These are phyloP conservation scores for Rubia yunnanensis DNA, from an alignment of 257 asterid genomes.

Conservation along the genomic window DNA sequence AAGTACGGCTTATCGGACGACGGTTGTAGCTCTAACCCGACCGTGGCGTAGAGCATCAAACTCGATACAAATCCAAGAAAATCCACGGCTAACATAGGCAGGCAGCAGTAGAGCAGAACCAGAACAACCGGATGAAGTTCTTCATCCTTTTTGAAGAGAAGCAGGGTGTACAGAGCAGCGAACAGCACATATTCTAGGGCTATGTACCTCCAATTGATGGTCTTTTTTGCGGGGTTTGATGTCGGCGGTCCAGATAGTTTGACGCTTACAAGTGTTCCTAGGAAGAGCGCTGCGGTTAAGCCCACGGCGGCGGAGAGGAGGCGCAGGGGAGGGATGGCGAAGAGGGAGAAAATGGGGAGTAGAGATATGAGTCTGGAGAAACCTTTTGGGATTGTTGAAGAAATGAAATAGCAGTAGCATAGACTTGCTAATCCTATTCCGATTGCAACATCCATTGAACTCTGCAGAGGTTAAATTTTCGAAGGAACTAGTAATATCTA, in stretches of 20 bases:
- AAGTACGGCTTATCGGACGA: slow-evolving; percentile 58
- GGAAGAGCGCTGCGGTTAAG: slow-evolving; percentile 27
- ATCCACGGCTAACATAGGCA: slow-evolving; percentile 34
- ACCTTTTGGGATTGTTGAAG: slow-evolving; percentile 28
- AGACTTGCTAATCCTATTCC: slow-evolving; percentile 22
- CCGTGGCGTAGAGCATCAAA: slow-evolving; percentile 21
- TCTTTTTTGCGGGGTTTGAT: slow-evolving; percentile 27
- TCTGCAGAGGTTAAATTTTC: background rate
- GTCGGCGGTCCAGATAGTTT: slow-evolving; percentile 53
- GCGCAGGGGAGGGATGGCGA: slow-evolving; percentile 11
- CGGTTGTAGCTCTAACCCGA: slow-evolving; percentile 50
- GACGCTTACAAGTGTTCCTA: slow-evolving; percentile 53
- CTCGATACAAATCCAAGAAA: slow-evolving; percentile 18
- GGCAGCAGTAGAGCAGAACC: slow-evolving; percentile 12
- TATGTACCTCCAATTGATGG: slow-evolving; percentile 21
- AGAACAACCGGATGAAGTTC: slow-evolving; percentile 2
- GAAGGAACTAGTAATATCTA: background rate
- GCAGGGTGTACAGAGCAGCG: slow-evolving; percentile 1
- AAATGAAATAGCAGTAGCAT: slow-evolving; percentile 37
- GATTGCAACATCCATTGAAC: slow-evolving; percentile 29
- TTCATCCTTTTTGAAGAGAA: slow-evolving; percentile 6
- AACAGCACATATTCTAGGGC: slow-evolving; percentile 25
- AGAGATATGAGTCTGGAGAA: slow-evolving; percentile 15
- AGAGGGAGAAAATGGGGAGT: slow-evolving; percentile 18
- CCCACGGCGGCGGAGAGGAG: slow-evolving; percentile 9